A percentile compares a stretch with the other conserved stretches of the same genome.
Conservation (phyloP, 2,329 filamentous ascomycete genomes). For the Exophiala lecanii-corni region DNA sequence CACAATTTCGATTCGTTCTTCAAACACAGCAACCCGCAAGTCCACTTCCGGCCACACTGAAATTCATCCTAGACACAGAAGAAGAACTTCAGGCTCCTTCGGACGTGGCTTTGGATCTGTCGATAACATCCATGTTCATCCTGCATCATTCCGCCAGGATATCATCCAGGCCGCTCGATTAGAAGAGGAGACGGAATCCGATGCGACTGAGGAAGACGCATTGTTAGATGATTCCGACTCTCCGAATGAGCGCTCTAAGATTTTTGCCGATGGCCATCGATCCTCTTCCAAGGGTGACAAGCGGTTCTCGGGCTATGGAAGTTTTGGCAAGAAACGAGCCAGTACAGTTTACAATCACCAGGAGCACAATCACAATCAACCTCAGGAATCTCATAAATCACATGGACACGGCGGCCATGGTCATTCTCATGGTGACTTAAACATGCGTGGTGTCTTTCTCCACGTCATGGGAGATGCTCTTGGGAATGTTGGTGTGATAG, state of each 20-base stretch:
- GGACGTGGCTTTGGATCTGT: constrained; percentile 53
- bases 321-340: constrained; percentile 23
- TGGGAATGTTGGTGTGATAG: constrained; percentile 46
- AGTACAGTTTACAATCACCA: constrained; percentile 50
- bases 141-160: constrained; percentile 82
- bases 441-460: constrained; percentile 76
- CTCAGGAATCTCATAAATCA: constrained; percentile 49
- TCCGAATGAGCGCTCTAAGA: constrained; percentile 30
- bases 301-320: constrained; percentile 18
- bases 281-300: constrained; percentile 28
- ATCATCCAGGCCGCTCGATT: constrained; percentile 79
- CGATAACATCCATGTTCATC: constrained; percentile 75
- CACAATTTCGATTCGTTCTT: constrained; percentile 27
- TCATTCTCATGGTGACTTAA: constrained; percentile 82
- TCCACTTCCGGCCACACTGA: constrained; percentile 21
- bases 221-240: constrained; percentile 30
- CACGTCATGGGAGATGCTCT: constrained; percentile 52
- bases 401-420: constrained; percentile 58
- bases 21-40: constrained; percentile 30
- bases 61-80: constrained; percentile 46
- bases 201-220: constrained; percentile 42
- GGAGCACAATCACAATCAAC: constrained; percentile 75
- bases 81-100: constrained; percentile 58
- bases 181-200: constrained; percentile 48
- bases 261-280: constrained; percentile 16